A percentile compares a stretch with the other conserved stretches of the same genome.
Evolutionary conservation across 495 filamentous ascomycete genomes (phyloP).

Genomic region (Entonaema liquescens): DNA sequence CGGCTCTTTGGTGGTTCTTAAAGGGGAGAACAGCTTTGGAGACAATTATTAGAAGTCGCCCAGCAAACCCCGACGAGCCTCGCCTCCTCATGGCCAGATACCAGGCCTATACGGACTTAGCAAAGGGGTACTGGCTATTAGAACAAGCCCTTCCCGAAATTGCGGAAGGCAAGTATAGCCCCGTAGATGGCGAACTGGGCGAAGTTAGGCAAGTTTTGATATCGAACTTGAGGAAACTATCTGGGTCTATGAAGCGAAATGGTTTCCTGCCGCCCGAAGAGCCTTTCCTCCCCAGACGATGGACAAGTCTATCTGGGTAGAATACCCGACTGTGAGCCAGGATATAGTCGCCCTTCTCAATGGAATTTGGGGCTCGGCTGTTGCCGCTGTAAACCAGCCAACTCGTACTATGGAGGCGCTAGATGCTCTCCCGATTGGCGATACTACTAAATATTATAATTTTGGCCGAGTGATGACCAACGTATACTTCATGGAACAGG

Average conservation of each 20-base stretch:
- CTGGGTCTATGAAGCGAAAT: constrained; percentile 83
- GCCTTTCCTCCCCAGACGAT: constrained; percentile 70
- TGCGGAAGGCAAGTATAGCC: constrained; percentile 45
- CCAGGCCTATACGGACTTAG: constrained; percentile 80
- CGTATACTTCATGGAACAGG: constrained; percentile 73
- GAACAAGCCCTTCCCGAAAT: constrained; percentile 70
- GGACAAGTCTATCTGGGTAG: constrained; percentile 77
- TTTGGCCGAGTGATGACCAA: constrained; percentile 78
- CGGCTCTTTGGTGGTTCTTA: constrained; percentile 88
- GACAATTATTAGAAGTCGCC: constrained; percentile 68
- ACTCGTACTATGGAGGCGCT: constrained; percentile 58
- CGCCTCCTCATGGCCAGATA: constrained; percentile 54
- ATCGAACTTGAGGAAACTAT: constrained; percentile 73
- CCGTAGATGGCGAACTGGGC: constrained; percentile 52
- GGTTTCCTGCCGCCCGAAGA: constrained; percentile 74
- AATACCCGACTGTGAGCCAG: constrained; percentile 73
- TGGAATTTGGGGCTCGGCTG: constrained; percentile 63
- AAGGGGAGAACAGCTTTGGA: constrained; percentile 78
- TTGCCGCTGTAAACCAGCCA: constrained; percentile 45
- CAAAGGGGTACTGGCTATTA: constrained; percentile 83
- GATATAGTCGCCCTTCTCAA: constrained; percentile 73
- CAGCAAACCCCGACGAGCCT: constrained; percentile 56
- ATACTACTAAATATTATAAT: constrained; percentile 73
- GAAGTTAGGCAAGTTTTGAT: constrained; percentile 63
- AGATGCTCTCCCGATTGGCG: constrained; percentile 76